phyloP scores from a whole-genome alignment of 192 early-diverging fungal genomes.

The Dissophora ornata region DNA sequence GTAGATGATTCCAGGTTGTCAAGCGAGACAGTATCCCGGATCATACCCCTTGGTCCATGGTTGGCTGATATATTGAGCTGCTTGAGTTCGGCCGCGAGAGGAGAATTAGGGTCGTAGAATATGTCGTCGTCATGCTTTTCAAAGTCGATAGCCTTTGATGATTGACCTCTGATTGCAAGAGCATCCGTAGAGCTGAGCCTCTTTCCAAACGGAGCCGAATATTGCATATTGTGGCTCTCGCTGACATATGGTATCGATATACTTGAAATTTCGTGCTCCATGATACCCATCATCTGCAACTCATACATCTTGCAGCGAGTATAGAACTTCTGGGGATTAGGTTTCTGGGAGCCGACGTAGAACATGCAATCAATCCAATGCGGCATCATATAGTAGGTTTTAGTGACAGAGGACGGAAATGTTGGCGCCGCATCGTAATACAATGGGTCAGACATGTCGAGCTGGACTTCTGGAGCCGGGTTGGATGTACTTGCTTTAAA shows the following conservation, averaged over 20 bases:
- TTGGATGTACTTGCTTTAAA: conserved; percentile 21
- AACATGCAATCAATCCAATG: conserved; percentile 96
- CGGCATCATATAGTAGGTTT: conserved; percentile 77
- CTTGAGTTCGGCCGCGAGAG: conserved; percentile 31
- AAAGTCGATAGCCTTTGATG: conserved; percentile 31
- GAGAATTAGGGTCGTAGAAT: conserved; percentile 34
- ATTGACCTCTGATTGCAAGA: conserved; percentile 1
- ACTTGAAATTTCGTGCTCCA: conserved; percentile 67
- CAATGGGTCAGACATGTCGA: conserved; percentile 59
- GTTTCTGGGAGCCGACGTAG: conserved; percentile 68
- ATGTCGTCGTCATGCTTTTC: conserved; percentile 58
- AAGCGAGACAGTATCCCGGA: conserved; percentile 20
- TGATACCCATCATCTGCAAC: conserved; percentile 85
- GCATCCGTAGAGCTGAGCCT: conserved; percentile 36
- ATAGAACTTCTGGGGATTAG: conserved; percentile 67
- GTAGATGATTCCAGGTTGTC: conserved; percentile 25
- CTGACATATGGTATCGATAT: conserved; percentile 66
- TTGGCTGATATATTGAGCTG: conserved; percentile 24
- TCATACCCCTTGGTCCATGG: conserved; percentile 5
- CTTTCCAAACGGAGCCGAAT: conserved; percentile 28
- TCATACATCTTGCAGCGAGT: conserved; percentile 87
- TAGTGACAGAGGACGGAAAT: conserved; percentile 32
- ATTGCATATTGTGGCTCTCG: conserved; percentile 39
- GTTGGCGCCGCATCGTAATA: conserved; percentile 60
- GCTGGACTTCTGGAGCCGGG: conserved; percentile 40